phyloP scores from a whole-genome alignment of 2,329 filamentous ascomycete genomes.

The Pseudogymnoascus sp. region DNA sequence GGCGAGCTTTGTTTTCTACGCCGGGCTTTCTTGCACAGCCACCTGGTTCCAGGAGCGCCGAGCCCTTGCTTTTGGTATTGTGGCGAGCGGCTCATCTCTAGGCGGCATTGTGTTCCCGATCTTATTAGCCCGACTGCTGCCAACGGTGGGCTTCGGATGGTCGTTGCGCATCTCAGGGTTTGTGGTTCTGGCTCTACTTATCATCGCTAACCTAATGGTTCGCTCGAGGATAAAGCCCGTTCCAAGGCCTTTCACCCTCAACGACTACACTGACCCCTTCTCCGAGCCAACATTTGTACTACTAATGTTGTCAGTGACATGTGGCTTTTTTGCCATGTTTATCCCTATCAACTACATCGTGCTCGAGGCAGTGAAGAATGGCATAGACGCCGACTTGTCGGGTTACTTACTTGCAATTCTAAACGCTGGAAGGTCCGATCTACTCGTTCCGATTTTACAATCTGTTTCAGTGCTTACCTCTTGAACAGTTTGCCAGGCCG shows the following conservation, averaged over 20 bases:
- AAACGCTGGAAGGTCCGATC: constrained; percentile 30
- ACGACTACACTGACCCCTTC: constrained; percentile 26
- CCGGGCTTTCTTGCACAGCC: constrained; percentile 24
- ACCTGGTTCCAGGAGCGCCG: constrained; percentile 41
- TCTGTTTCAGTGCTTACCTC: not conserved
- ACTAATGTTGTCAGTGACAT: constrained; percentile 29
- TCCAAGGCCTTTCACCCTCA: constrained; percentile 19
- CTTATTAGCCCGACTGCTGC: constrained; percentile 44
- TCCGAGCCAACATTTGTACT: constrained; percentile 25
- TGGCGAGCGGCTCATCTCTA: constrained; percentile 37
- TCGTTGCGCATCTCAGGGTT: constrained; percentile 47
- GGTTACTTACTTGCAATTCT: constrained; percentile 44
- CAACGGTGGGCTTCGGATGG: constrained; percentile 44
- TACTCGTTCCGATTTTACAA: not conserved
- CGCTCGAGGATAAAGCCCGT: constrained; percentile 23
- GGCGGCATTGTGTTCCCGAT: constrained; percentile 50
- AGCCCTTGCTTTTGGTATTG: constrained; percentile 37
- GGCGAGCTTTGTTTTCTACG: constrained; percentile 31
- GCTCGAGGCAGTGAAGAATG: constrained; percentile 34
- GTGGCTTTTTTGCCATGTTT: constrained; percentile 32
- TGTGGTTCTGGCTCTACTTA: constrained; percentile 31
- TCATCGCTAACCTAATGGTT: constrained; percentile 27
- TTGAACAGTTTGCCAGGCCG: constrained; percentile 41
- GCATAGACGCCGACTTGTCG: constrained; percentile 37
- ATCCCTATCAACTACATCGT: constrained; percentile 33